Evolutionary conservation across 2,329 filamentous ascomycete species (phyloP).

Genomic region (Dendryphion nanum): DNA sequence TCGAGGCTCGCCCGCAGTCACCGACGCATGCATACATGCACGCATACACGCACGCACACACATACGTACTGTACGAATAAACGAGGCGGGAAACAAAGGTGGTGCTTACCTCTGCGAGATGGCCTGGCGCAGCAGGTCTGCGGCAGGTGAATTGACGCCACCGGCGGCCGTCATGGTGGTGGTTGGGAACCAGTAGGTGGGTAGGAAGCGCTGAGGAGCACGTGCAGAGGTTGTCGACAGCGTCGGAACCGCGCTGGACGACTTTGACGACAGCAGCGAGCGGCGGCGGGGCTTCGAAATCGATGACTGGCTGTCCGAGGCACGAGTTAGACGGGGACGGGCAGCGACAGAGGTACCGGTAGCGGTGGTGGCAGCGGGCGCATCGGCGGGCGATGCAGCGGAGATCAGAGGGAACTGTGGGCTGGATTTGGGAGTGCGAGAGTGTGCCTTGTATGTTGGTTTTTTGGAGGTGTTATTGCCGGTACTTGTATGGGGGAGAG

Average conservation of each 20-base stretch:
- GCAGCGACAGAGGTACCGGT: not conserved
- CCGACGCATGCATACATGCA: not conserved
- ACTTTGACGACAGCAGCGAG: slow-evolving; percentile 36
- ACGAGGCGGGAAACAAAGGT: too few relatives aligned
- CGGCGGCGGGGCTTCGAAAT: slow-evolving; percentile 25
- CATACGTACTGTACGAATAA: too few relatives aligned
- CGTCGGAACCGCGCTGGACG: slow-evolving; percentile 45
- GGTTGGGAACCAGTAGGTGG: slow-evolving; percentile 26
- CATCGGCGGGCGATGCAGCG: not conserved
- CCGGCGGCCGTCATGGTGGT: slow-evolving; percentile 33
- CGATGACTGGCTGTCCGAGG: slow-evolving; percentile 23
- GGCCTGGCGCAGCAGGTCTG: slow-evolving; percentile 58
- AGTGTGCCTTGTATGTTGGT: too few relatives aligned
- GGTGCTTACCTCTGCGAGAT: slow-evolving; percentile 58
- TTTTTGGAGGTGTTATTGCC: too few relatives aligned
- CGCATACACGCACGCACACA: not conserved
- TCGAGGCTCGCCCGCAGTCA: not conserved
- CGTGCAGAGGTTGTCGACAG: slow-evolving; percentile 38
- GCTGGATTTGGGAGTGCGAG: too few relatives aligned
- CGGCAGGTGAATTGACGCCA: slow-evolving; percentile 52
- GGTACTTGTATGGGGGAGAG: too few relatives aligned
- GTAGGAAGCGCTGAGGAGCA: slow-evolving; percentile 26
- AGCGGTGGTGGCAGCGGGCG: not conserved
- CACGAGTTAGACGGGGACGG: slow-evolving; percentile 19
- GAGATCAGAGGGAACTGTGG: too few relatives aligned